Percentiles rank a stretch among this genome's conserved stretches.
Conservation (phyloP, 345 rosid species). For the Hevea brasiliensis region DNA sequence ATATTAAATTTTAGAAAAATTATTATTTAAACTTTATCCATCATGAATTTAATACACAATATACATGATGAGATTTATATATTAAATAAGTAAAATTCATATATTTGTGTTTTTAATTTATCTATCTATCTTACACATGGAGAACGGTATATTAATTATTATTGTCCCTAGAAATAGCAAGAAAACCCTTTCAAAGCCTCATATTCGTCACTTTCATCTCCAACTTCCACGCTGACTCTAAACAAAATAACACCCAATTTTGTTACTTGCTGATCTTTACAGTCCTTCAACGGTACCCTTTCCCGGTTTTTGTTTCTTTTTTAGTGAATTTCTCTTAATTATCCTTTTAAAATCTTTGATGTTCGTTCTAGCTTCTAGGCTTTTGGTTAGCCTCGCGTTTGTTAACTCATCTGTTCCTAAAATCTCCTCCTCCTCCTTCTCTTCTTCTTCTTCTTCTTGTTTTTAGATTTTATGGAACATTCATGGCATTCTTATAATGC, state of each 20-base stretch:
- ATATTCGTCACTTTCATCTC: neutral
- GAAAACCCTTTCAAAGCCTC: neutral
- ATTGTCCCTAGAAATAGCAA: neutral
- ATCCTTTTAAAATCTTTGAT: neutral
- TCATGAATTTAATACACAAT: too few species aligned
- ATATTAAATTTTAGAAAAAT: too few species aligned
- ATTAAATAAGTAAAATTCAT: too few species aligned
- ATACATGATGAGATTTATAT: too few species aligned
- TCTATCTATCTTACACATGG: too few species aligned
- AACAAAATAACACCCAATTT: slow-evolving; percentile 2
- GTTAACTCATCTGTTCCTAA: neutral
- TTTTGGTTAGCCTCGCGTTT: slow-evolving; percentile 1
- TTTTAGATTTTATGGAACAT: too few species aligned
- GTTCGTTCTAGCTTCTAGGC: neutral
- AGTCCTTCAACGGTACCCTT: neutral
- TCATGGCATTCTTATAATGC: neutral
- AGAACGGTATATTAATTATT: too few species aligned
- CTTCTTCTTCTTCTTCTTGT: neutral
- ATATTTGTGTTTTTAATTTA: too few species aligned
- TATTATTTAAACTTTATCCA: too few species aligned
- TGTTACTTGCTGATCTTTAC: neutral
- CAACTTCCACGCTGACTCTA: slow-evolving; percentile 8
- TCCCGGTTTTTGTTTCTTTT: neutral
- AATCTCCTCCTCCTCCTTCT: neutral
- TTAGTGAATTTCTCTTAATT: neutral